Conservation (phyloP, 2,329 filamentous ascomycete species). For the Fonsecaea erecta region DNA sequence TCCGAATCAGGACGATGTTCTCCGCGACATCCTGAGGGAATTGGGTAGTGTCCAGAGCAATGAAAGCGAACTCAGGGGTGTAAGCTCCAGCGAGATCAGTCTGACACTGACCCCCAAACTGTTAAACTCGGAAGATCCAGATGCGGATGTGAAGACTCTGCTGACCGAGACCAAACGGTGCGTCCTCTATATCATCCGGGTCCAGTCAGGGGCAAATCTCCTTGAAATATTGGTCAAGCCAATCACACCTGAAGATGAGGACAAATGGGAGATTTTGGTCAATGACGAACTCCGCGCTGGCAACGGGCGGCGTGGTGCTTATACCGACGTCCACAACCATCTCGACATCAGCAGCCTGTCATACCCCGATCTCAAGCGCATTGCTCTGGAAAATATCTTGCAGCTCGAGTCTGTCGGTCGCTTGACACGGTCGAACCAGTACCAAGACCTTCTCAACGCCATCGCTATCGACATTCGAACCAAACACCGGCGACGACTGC, state of each 20-base stretch:
- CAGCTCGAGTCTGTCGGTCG: slow-evolving; percentile 83
- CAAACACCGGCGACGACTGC: slow-evolving; percentile 90
- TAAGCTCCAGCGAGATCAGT: slow-evolving; percentile 85
- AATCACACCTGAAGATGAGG: slow-evolving; percentile 83
- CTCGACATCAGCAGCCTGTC: slow-evolving; percentile 87
- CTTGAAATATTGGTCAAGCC: slow-evolving; percentile 94
- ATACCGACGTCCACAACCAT: slow-evolving; percentile 81
- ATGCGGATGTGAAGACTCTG: slow-evolving; percentile 85
- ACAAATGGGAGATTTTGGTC: slow-evolving; percentile 81
- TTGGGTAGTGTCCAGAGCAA: slow-evolving; percentile 96
- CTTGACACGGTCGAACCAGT: slow-evolving; percentile 84
- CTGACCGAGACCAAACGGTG: slow-evolving; percentile 99
- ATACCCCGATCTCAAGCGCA: slow-evolving; percentile 90
- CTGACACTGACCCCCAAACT: slow-evolving; percentile 89
- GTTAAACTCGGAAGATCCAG: slow-evolving; percentile 88
- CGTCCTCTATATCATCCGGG: slow-evolving; percentile 94
- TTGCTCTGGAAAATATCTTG: slow-evolving; percentile 91
- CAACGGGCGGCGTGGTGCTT: slow-evolving; percentile 76
- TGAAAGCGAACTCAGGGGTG: slow-evolving; percentile 87
- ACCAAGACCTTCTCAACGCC: slow-evolving; percentile 96
- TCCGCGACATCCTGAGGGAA: slow-evolving; percentile 90
- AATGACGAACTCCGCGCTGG: slow-evolving; percentile 77
- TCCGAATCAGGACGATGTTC: slow-evolving; percentile 78
- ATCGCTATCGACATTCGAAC: slow-evolving; percentile 96
- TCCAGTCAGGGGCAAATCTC: slow-evolving; percentile 89